These are phyloP conservation scores for Lactarius quietus DNA, from an alignment of 768 basidiomycete species.

Conservation along the genomic window DNA sequence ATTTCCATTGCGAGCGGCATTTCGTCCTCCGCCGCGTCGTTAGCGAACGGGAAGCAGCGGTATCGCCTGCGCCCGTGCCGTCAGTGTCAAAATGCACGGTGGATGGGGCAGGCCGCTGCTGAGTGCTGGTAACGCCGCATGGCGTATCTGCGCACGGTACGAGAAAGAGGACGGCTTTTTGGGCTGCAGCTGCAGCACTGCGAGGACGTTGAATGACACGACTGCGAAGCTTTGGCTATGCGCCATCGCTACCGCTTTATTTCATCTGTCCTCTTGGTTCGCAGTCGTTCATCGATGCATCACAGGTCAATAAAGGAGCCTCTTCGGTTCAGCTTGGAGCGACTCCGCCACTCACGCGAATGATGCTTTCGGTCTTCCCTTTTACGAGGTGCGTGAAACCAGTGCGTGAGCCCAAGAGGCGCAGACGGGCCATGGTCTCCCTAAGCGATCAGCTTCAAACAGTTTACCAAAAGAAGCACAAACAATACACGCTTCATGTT, in stretches of 20 bases:
- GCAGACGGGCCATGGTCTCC: too few relatives aligned
- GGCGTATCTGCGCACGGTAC: not conserved
- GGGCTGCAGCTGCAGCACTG: not conserved
- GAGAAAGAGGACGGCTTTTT: not conserved
- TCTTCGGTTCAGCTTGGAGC: not conserved
- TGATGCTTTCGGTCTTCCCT: not conserved
- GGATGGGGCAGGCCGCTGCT: too few relatives aligned
- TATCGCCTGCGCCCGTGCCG: too few relatives aligned
- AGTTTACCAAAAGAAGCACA: too few relatives aligned
- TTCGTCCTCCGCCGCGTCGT: too few relatives aligned
- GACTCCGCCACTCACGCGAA: too few relatives aligned
- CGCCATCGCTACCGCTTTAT: not conserved
- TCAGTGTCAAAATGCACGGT: too few relatives aligned
- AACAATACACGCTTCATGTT: not conserved
- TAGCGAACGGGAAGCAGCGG: too few relatives aligned
- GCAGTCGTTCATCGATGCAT: not conserved
- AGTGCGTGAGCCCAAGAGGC: too few relatives aligned
- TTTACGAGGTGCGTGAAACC: not conserved
- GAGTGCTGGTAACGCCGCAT: too few relatives aligned
- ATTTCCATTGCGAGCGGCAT: too few relatives aligned
- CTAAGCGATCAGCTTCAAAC: not conserved
- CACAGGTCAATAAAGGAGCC: too few relatives aligned
- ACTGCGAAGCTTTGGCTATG: not conserved
- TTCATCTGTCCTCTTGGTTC: not conserved
- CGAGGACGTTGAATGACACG: not conserved